Base-by-base conservation (phyloP, 1,284 basidiomycete species). In the Cutaneotrichosporon curvatum region DNA sequence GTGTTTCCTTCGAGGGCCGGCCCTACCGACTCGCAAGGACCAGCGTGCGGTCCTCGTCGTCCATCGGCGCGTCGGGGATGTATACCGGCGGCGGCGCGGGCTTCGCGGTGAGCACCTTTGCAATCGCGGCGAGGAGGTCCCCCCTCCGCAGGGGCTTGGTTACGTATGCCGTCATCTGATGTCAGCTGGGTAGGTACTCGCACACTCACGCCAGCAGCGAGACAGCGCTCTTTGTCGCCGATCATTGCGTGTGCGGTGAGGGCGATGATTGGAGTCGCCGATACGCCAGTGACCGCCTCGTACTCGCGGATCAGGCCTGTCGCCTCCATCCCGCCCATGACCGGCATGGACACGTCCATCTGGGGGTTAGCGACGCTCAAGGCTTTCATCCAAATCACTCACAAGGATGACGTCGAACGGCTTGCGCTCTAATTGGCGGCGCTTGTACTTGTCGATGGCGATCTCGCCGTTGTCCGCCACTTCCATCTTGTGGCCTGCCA, bases 291-390 rank as follows among this genome's bases (percentile, higher is more conserved):
- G 52, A 83, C 78, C 61, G 79, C 77, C 74, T 98, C 95, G 68
- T 84, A 90, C 41, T 74, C 68, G 37, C 78, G 71, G 43, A 79
- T 79, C 47, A 66, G 51, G 11, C 66, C 67, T 1, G 76, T 77
- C n/a, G 74, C 72, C 57, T 76, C 75, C 60, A 76, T 73, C 28
- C 75, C 75, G 10, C 75, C 74, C 71, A 76, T 92, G 74, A 92
- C 84, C 12, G 90, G 91, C 91, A 95, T 95, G 4, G 87, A 92
- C 16, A 97, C 87, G 63, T 98, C 94, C 95, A 98, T 97, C 81
- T 95, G 58, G 14, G n/a, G 63, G 61, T 45, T 47, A 43, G 48
- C 22, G 10, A 43, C 18, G 47, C 15, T 4, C 8, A 9, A 10
- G 9, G 21, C n/a, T n/a, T n/a, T n/a, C n/a, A n/a, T n/a, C n/a